A percentile compares a stretch with the other conserved stretches of the same genome.
Conservation (phyloP, 306 rosid species). For the Leucaena leucocephala region DNA sequence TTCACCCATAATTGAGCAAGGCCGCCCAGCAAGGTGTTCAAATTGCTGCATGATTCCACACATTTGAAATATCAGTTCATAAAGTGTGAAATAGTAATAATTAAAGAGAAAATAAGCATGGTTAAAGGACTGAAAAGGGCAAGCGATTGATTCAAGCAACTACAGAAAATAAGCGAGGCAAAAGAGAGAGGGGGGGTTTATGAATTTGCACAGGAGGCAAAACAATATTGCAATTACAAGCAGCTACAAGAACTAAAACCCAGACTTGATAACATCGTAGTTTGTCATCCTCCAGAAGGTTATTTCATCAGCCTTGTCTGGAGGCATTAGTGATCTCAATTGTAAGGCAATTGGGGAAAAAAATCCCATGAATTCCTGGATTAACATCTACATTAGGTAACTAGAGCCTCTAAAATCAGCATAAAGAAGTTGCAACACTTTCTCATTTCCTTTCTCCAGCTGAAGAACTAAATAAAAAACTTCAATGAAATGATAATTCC, state of each 20-base stretch:
- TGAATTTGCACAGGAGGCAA: background rate
- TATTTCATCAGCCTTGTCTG: no score
- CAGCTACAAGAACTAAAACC: background rate
- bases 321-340: background rate
- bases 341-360: background rate
- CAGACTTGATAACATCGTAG: background rate
- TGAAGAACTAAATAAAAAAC: background rate
- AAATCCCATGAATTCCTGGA: background rate
- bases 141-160: background rate
- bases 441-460: background rate
- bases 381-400: background rate
- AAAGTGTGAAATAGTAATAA: background rate
- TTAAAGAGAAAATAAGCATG: conserved; percentile 1
- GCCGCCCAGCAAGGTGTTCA: conserved; percentile 47
- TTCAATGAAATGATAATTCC: background rate
- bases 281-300: background rate
- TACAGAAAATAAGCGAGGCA: background rate
- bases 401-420: background rate
- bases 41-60: conserved; percentile 55
- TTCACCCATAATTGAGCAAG: conserved; percentile 57
- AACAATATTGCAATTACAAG: background rate
- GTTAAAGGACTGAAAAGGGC: background rate
- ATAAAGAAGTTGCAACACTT: background rate
- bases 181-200: no score
- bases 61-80: background rate